Evolutionary conservation across 768 basidiomycete species (phyloP).

Genomic region (Trametes cingulata): DNA sequence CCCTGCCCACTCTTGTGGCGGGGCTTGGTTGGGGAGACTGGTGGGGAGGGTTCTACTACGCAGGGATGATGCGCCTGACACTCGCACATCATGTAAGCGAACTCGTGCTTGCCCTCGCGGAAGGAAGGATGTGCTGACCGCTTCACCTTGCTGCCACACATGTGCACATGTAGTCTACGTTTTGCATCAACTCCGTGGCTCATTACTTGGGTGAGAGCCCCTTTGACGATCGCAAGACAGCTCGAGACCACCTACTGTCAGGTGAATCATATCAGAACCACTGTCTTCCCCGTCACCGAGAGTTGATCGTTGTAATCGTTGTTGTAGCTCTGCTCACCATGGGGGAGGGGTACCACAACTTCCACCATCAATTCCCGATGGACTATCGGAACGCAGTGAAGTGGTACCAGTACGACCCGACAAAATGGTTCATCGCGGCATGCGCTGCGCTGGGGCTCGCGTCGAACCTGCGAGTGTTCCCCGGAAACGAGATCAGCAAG

Average conservation of each 20-base stretch:
- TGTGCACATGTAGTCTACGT: slow-evolving; percentile 42
- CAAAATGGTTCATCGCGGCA: slow-evolving; percentile 78
- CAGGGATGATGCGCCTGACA: slow-evolving; percentile 46
- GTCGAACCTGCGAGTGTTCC: slow-evolving; percentile 80
- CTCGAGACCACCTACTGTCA: slow-evolving; percentile 51
- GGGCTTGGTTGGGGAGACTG: slow-evolving; percentile 56
- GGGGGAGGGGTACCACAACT: slow-evolving; percentile 89
- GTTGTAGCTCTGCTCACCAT: slow-evolving; percentile 43
- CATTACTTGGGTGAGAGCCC: slow-evolving; percentile 58
- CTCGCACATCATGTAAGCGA: slow-evolving; percentile 53
- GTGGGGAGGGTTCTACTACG: slow-evolving; percentile 53
- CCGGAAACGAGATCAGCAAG: slow-evolving; percentile 85
- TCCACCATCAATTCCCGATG: slow-evolving; percentile 61
- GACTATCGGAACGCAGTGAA: slow-evolving; percentile 54
- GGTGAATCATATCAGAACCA: neutral
- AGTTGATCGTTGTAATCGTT: neutral
- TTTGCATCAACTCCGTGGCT: slow-evolving; percentile 60
- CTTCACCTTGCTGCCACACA: neutral
- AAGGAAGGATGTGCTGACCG: neutral
- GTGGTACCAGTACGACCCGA: slow-evolving; percentile 75
- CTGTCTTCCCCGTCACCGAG: neutral
- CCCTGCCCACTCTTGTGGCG: slow-evolving; percentile 48
- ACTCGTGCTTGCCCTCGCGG: neutral
- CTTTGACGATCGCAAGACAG: slow-evolving; percentile 58
- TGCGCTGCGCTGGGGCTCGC: slow-evolving; percentile 69